Evolutionary conservation across 75 land plant genomes (phyloP).

Genomic region (Picea glauca): DNA sequence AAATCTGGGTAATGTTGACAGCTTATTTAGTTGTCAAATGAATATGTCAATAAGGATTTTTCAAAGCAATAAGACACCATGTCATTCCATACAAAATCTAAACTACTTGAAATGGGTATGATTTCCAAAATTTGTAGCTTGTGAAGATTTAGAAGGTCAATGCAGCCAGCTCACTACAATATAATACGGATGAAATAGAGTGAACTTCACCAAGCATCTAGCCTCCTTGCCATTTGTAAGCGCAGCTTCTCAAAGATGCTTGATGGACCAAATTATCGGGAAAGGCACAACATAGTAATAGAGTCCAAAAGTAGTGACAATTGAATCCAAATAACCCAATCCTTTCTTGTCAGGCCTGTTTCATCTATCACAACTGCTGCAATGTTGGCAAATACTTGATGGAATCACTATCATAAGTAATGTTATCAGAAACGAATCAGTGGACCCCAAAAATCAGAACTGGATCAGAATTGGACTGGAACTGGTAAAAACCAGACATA

Average conservation of each 20-base stretch:
- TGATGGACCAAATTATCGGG: constrained; percentile 45
- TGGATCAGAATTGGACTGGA: no score
- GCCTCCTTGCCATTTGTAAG: constrained; percentile 33
- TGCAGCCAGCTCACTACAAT: constrained; percentile 38
- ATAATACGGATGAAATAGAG: constrained; percentile 35
- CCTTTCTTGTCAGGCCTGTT: constrained; percentile 29
- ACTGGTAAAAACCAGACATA: no score
- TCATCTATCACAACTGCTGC: constrained; percentile 33
- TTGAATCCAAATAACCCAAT: constrained; percentile 36
- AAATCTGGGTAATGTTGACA: no score
- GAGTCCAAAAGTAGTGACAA: constrained; percentile 27
- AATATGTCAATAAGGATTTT: constrained; percentile 23
- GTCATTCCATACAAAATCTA: no score
- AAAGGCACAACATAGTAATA: constrained; percentile 42
- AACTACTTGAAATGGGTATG: neutral
- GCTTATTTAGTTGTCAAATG: no score
- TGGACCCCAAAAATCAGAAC: no score
- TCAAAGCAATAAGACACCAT: no score
- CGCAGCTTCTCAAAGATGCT: constrained; percentile 36
- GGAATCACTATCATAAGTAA: constrained; percentile 28
- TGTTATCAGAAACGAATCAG: no score
- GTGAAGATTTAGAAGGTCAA: constrained; percentile 36
- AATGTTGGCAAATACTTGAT: constrained; percentile 35
- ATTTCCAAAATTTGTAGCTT: constrained; percentile 38
- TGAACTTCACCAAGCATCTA: constrained; percentile 28